phyloP scores from a whole-genome alignment of 2,329 filamentous ascomycete genomes.

The Orbilia quercus region DNA sequence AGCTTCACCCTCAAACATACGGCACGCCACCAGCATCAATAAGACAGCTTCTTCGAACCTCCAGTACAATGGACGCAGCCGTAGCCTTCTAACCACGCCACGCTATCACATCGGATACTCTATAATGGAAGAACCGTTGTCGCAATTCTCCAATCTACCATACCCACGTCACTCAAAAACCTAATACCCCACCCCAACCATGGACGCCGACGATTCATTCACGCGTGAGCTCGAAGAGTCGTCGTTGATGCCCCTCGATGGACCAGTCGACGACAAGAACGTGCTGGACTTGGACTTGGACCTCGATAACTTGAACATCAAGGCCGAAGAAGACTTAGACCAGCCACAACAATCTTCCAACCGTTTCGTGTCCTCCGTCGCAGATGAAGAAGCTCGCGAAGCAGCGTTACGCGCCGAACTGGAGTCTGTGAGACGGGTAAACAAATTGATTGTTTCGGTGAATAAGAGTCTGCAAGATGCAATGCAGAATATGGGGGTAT shows the following conservation, averaged over 20 bases:
- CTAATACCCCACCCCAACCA: slow-evolving; percentile 21
- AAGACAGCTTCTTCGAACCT: slow-evolving; percentile 3
- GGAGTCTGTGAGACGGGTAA: slow-evolving; percentile 84
- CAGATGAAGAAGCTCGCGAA: slow-evolving; percentile 75
- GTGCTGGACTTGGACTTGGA: slow-evolving; percentile 34
- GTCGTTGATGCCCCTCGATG: slow-evolving; percentile 43
- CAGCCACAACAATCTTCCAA: slow-evolving; percentile 69
- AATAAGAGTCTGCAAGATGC: slow-evolving; percentile 77
- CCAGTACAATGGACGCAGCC: not conserved
- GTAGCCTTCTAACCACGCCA: not conserved
- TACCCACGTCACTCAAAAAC: not conserved
- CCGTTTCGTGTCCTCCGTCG: slow-evolving; percentile 41
- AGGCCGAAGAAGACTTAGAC: slow-evolving; percentile 64
- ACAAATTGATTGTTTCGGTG: slow-evolving; percentile 84
- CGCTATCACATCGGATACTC: not conserved
- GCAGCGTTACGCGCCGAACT: slow-evolving; percentile 80
- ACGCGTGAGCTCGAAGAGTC: slow-evolving; percentile 53
- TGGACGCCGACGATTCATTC: slow-evolving; percentile 52
- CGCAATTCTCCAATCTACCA: slow-evolving; percentile 5
- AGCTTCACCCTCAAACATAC: slow-evolving; percentile 3
- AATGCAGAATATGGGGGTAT: slow-evolving; percentile 80
- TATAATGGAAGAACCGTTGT: slow-evolving; percentile 33
- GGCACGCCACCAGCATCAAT: slow-evolving; percentile 1
- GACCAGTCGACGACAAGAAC: slow-evolving; percentile 22
- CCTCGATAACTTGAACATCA: slow-evolving; percentile 61